Percentiles rank a stretch among this genome's conserved stretches.
Conservation (phyloP, 2,329 filamentous ascomycete species). For the Aureobasidium sp. region DNA sequence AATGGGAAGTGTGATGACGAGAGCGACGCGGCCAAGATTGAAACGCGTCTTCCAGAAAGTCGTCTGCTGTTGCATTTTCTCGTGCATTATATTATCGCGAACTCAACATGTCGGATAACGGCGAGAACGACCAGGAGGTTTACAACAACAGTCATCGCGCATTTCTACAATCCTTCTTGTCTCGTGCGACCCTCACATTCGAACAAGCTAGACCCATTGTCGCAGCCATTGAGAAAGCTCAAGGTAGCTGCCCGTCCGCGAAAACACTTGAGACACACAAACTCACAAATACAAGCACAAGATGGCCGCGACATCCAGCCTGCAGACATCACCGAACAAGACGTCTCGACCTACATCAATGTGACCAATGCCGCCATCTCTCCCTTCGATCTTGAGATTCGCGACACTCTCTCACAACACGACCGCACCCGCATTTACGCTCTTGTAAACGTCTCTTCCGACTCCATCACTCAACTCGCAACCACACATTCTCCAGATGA, state of each 20-base stretch:
- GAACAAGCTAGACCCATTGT: conserved; percentile 65
- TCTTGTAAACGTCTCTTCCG: conserved; percentile 80
- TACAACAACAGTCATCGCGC: conserved; percentile 68
- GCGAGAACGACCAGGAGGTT: conserved; percentile 6
- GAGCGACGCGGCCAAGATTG: background rate
- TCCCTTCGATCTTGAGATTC: conserved; percentile 80
- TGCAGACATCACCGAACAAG: conserved; percentile 58
- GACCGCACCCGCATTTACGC: conserved; percentile 64
- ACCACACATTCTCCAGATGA: conserved; percentile 75
- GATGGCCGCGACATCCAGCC: conserved; percentile 33
- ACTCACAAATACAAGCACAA: background rate
- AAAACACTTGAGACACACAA: conserved; percentile 17
- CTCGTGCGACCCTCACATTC: conserved; percentile 67
- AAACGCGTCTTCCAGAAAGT: conserved; percentile 4
- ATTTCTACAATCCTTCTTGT: conserved; percentile 82
- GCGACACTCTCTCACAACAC: conserved; percentile 56
- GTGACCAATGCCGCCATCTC: conserved; percentile 65
- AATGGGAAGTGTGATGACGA: conserved; percentile 1
- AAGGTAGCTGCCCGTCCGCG: conserved; percentile 39
- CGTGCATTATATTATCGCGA: background rate
- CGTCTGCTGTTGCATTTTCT: background rate
- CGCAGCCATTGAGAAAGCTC: conserved; percentile 62
- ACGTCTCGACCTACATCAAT: conserved; percentile 61
- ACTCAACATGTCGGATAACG: background rate
- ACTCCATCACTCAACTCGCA: conserved; percentile 76